Percentiles rank a stretch among this genome's conserved stretches.
phyloP scores from a whole-genome alignment of 1,139 yeast species.

The Scheffersomyces cryptocercus region DNA sequence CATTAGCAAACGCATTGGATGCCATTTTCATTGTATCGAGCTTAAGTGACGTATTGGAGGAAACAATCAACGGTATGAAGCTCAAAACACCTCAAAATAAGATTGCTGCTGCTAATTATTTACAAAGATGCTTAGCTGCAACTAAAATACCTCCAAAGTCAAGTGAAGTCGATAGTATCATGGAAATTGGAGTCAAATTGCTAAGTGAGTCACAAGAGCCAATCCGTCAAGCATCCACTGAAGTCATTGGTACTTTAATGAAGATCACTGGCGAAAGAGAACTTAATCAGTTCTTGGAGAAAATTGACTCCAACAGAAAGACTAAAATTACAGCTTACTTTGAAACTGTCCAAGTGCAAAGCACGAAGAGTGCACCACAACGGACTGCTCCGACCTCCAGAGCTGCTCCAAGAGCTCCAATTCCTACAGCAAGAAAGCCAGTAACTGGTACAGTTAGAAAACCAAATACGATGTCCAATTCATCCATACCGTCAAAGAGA shows the following conservation, averaged over 20 bases:
- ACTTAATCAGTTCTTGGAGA: slow-evolving; percentile 58
- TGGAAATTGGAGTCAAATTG: slow-evolving; percentile 57
- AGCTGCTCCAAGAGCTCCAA: not conserved
- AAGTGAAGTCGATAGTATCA: slow-evolving; percentile 57
- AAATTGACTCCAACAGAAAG: slow-evolving; percentile 73
- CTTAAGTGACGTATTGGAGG: slow-evolving; percentile 61
- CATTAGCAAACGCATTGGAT: slow-evolving; percentile 65
- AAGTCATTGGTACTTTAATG: slow-evolving; percentile 79
- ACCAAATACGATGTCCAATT: slow-evolving; percentile 9
- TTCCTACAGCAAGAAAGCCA: not conserved
- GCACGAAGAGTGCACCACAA: slow-evolving; percentile 11
- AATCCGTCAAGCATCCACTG: slow-evolving; percentile 77
- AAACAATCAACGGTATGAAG: slow-evolving; percentile 57
- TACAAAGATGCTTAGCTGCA: slow-evolving; percentile 63
- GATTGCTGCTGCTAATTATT: slow-evolving; percentile 64
- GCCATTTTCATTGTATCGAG: slow-evolving; percentile 56
- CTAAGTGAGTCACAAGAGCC: slow-evolving; percentile 85
- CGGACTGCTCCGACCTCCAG: slow-evolving; percentile 1
- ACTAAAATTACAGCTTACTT: slow-evolving; percentile 63
- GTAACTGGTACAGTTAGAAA: slow-evolving; percentile 1
- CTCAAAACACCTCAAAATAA: slow-evolving; percentile 87
- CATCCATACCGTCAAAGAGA: slow-evolving; percentile 60
- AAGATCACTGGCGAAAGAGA: slow-evolving; percentile 78
- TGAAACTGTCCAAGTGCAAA: slow-evolving; percentile 58
- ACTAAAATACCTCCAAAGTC: slow-evolving; percentile 52